phyloP scores from a whole-genome alignment of 75 land plant species.

The Chamaecyparis obtusa region DNA sequence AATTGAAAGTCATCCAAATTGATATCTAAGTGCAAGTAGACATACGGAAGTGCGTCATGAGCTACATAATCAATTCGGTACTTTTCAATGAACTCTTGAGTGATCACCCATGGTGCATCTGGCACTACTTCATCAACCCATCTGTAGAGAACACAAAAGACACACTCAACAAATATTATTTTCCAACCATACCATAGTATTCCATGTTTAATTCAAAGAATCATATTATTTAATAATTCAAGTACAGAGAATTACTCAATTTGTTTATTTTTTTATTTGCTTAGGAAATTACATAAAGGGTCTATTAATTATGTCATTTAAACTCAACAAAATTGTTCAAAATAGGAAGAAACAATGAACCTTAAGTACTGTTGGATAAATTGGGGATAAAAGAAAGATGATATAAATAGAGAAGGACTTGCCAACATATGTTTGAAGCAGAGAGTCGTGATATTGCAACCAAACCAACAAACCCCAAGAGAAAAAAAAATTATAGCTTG shows the following conservation, averaged over 20 bases:
- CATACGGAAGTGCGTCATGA: conserved; percentile 53
- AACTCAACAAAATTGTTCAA: neutral
- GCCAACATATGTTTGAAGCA: too few relatives aligned
- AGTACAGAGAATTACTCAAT: neutral
- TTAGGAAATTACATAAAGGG: neutral
- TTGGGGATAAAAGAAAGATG: too few relatives aligned
- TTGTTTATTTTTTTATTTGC: neutral
- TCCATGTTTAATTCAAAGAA: neutral
- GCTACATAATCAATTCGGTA: conserved; percentile 56
- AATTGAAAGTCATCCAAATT: neutral
- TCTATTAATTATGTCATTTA: neutral
- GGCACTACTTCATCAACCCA: conserved; percentile 68
- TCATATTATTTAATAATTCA: neutral
- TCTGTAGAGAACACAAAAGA: conserved; percentile 31
- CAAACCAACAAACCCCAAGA: too few relatives aligned
- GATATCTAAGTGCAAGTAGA: neutral
- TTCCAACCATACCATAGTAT: neutral
- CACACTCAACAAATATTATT: neutral
- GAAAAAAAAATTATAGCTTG: too few relatives aligned
- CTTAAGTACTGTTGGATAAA: neutral
- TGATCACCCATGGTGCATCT: conserved; percentile 62
- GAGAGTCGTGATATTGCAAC: too few relatives aligned
- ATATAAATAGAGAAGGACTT: too few relatives aligned
- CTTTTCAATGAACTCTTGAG: conserved; percentile 26
- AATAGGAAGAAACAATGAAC: neutral